Base-by-base conservation (phyloP, 2,329 filamentous ascomycete genomes). In the Dactylonectria estremocensis region DNA sequence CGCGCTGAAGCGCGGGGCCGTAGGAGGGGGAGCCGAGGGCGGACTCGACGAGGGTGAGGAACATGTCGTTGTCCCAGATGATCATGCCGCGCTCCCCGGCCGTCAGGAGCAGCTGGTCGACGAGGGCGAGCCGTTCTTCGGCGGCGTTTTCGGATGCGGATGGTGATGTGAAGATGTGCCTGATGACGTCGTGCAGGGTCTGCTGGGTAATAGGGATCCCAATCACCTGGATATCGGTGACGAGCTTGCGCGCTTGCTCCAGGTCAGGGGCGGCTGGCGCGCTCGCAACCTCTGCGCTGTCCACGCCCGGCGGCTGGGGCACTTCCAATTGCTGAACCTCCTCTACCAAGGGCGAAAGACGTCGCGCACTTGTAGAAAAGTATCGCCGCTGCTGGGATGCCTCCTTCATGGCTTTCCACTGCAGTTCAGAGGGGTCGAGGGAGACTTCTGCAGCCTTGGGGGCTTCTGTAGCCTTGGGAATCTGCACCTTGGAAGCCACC, bases 11-110 rank as follows among this genome's bases (percentile, higher is more conserved):
- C 60, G 78, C 72, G 0, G 70, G 56, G 0, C 75, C 76, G 43
- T 77, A 79, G 2, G 76, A 75, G 2, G 78, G 76, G 3, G 80
- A 81, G 13, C 40, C 53, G 13, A 81, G 77, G 1, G 83, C 77
- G 4, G 79, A 76, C 61, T 84, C 82, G 14, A 88, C 83, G 37
- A 88, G 78, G 10, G 81, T 74, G 13, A 86, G 80, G 55, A 91
- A 81, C 59, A 91, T 77, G 28, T 87, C 83, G 63, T 83, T 78
- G 31, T 80, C 78, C 61, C 85, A 74, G 20, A 87, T 75, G 2
- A 76, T 67, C 62, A 86, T 76, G 18, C 84, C 83, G 9, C 86
- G 83, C 69, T 85, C 83, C 50, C 84, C 79, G 58, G 86, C 82
- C 5, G 82, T 83, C 14, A 80, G 76, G 8, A 88, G 75, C 13